Evolutionary conservation across 208 protist species (phyloP).

Genomic region (Leishmania amazonensis): DNA sequence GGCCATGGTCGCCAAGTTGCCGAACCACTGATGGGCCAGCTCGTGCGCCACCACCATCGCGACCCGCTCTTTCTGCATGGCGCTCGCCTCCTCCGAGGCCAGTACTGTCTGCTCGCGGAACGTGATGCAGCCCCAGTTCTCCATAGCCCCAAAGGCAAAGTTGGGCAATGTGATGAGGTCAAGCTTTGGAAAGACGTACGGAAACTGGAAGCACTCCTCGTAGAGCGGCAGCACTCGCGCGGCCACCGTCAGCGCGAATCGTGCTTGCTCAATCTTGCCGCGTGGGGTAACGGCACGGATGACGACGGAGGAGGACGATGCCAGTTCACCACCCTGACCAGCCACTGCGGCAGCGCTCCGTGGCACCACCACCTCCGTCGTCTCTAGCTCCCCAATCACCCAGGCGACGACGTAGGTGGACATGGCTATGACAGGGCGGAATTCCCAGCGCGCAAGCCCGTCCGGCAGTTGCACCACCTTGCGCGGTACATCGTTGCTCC

Average conservation of each 20-base stretch:
- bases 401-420: slow-evolving; percentile 97
- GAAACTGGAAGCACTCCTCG: slow-evolving; percentile 81
- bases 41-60: slow-evolving; percentile 93
- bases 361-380: slow-evolving; percentile 21
- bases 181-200: slow-evolving; percentile 95
- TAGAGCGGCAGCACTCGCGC: slow-evolving; percentile 70
- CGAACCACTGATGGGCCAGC: slow-evolving; percentile 98
- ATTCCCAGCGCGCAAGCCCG: slow-evolving; percentile 36
- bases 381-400: slow-evolving; percentile 89
- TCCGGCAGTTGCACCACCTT: slow-evolving; percentile 17
- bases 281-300: slow-evolving; percentile 60
- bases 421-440: slow-evolving; percentile 89
- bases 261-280: slow-evolving; percentile 47
- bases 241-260: slow-evolving; percentile 85
- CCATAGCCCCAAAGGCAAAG: slow-evolving; percentile 97
- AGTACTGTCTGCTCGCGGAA: slow-evolving; percentile 92
- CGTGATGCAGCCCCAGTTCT: slow-evolving; percentile 97
- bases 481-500: slow-evolving; percentile 90
- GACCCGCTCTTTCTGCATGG: slow-evolving; percentile 53
- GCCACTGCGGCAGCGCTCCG: slow-evolving; percentile 26
- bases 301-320: slow-evolving; percentile 7
- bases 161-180: slow-evolving; percentile 96
- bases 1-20: slow-evolving; percentile 98
- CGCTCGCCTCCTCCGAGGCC: slow-evolving; percentile 49
- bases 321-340: not conserved